These are phyloP conservation scores for Apophysomyces elegans DNA, from an alignment of 371 early-diverging fungal genomes.

Conservation along the genomic window DNA sequence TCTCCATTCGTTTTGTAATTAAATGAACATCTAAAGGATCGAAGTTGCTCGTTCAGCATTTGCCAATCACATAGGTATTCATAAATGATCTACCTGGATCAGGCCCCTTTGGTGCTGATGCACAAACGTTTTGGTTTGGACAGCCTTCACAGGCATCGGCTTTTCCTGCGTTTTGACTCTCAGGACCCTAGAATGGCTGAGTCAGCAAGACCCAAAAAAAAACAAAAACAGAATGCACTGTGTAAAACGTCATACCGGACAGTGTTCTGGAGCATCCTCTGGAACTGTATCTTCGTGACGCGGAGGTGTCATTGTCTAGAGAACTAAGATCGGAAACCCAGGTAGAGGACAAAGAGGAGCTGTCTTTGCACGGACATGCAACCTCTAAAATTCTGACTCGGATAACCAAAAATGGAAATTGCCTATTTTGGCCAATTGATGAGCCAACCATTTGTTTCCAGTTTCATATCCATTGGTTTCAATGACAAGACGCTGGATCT, in stretches of 20 bases:
- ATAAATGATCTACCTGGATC: constrained; percentile 75
- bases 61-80: no score
- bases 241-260: constrained; percentile 22
- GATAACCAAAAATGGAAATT: no score
- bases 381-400: no score
- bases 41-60: no score
- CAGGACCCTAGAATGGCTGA: constrained; percentile 66
- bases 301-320: constrained; percentile 22
- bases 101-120: constrained; percentile 88
- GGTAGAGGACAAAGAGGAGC: no score
- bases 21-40: constrained; percentile 50
- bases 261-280: constrained; percentile 27
- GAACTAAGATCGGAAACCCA: background rate
- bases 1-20: constrained; percentile 70
- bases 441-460: no score
- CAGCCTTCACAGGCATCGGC: constrained; percentile 95
- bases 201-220: constrained; percentile 4
- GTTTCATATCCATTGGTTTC: no score
- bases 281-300: constrained; percentile 24
- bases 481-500: no score
- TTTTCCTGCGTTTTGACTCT: constrained; percentile 91
- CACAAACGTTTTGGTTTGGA: constrained; percentile 95
- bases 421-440: no score
- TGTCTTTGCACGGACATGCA: no score
- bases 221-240: background rate